Evolutionary conservation across 305 asterid genomes (phyloP).

Genomic region (Solanum hybrid): DNA sequence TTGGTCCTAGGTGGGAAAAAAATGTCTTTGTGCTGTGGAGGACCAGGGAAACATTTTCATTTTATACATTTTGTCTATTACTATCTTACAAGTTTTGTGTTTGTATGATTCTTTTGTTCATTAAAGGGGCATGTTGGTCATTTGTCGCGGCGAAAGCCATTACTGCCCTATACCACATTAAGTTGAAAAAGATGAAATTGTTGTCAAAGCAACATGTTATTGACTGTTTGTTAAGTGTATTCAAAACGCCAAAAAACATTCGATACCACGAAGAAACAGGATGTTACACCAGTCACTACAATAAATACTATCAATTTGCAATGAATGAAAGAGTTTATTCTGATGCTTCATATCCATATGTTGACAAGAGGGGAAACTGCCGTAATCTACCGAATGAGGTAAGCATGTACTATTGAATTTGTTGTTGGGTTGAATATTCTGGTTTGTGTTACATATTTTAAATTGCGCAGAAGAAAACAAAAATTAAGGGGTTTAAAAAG

Average conservation of each 20-base stretch:
- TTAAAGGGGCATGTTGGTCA: neutral
- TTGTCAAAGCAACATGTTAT: neutral
- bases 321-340: neutral
- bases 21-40: neutral
- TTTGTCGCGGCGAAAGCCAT: neutral
- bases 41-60: neutral
- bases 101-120: neutral
- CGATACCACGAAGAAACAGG: neutral
- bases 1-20: neutral
- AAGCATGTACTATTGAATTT: neutral
- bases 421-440: neutral
- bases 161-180: neutral
- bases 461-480: neutral
- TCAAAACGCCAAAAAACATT: neutral
- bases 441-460: neutral
- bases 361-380: neutral
- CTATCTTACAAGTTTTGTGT: neutral
- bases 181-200: neutral
- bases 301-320: neutral
- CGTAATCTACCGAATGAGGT: neutral
- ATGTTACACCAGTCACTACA: neutral
- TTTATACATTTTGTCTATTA: neutral
- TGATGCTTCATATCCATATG: neutral
- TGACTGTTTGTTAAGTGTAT: neutral
- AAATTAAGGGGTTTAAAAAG: neutral